Evolutionary conservation across 2,329 filamentous ascomycete species (phyloP), one percentile per base, ranked within the genome.

Genomic region (Pseudogymnoascus sp.): DNA sequence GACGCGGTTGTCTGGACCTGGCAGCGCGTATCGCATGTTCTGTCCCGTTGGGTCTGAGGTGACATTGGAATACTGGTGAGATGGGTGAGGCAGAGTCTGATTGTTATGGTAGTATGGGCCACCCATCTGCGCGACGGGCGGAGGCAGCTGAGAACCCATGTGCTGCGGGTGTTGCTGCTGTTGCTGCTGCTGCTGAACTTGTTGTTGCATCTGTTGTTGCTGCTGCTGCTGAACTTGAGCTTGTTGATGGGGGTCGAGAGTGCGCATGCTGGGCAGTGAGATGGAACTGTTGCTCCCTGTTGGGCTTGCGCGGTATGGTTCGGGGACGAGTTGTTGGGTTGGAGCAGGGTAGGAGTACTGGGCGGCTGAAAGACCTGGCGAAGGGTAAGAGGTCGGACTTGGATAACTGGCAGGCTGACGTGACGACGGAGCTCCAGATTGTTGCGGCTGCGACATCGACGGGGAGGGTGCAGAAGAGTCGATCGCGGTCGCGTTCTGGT

Each of bases 11-110:
- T 78, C 79, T 29, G 73, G 80, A 68, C 84, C 76, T 67, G 84
- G 81, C 45, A 86, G 74, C 65, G 82, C 79, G 72, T 83, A 85
- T 71, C 83, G 80, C 77, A 83, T 79, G 63, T 75, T 72, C 64
- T 76, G 73, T 54, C 74, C 71, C 66, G 75, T 77, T 57, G 79
- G 78, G 68, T 79, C 76, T 18, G 78, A 78, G 62, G 75, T 77
- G 71, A 80, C 77, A 68, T 75, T 72, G 60, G 71, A 75, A 77
- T 81, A 83, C 63, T 75, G 77, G 37, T 78, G 77, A 57, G 64
- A 80, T 63, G 75, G 78, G 51, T 79, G 78, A 63, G 69, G 73
- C 5, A 74, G 66, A 18, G 67, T 67, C 60, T 71, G 69, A 64
- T 79, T 78, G 63, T 68, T 68, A 64, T 71, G 69, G 68, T 85